phyloP scores from a whole-genome alignment of 1,284 basidiomycete species.

The Puccinia horiana region DNA sequence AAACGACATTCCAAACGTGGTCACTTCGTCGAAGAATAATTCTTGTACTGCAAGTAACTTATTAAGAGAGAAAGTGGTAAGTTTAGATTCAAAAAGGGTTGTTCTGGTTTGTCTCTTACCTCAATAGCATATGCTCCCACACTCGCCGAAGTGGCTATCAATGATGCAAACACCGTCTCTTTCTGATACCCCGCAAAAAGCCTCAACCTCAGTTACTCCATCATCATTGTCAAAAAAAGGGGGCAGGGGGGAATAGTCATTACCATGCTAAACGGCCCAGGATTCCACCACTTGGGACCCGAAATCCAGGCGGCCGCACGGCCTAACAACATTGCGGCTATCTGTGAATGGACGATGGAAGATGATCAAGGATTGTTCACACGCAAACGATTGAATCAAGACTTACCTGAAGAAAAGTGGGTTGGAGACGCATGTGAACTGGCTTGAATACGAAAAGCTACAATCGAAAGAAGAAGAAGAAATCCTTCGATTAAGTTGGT shows the following conservation, averaged over 20 bases:
- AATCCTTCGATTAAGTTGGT: background rate
- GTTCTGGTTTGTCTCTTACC: no score
- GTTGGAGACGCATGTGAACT: constrained; percentile 40
- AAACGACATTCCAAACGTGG: constrained; percentile 19
- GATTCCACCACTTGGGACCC: constrained; percentile 44
- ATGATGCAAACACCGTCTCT: constrained; percentile 34
- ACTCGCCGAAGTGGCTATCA: constrained; percentile 38
- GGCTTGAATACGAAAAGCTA: constrained; percentile 49
- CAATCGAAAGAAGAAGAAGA: no score
- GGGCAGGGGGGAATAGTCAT: background rate
- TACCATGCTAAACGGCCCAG: constrained; percentile 33
- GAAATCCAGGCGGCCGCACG: constrained; percentile 14
- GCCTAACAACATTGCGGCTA: constrained; percentile 33
- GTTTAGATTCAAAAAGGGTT: no score
- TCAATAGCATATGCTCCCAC: constrained; percentile 36
- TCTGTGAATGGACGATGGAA: background rate
- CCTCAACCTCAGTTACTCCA: background rate
- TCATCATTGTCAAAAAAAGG: background rate
- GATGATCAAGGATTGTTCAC: background rate
- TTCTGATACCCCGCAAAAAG: constrained; percentile 16
- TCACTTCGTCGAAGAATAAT: constrained; percentile 32
- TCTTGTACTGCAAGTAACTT: constrained; percentile 44
- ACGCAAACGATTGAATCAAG: no score
- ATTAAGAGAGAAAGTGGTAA: background rate
- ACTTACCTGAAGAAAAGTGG: constrained; percentile 39